A percentile compares a stretch with the other conserved stretches of the same genome.
Evolutionary conservation across 768 basidiomycete genomes (phyloP).

Genomic region (Ramaria rubella): DNA sequence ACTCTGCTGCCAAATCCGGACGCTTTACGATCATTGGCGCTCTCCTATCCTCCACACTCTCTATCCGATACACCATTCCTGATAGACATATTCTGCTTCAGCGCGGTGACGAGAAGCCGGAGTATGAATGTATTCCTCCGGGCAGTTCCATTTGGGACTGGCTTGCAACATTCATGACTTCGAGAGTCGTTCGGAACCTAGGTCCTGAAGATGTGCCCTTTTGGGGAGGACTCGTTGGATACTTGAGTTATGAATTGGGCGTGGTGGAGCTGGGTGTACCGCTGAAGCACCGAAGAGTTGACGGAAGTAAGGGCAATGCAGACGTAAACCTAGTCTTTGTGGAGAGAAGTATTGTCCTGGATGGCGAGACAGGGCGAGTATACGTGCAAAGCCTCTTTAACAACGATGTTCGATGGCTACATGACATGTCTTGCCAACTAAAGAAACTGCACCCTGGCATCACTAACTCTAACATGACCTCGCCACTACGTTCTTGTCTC

Average conservation of each 20-base stretch:
- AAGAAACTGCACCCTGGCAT: slow-evolving; percentile 20
- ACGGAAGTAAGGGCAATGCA: slow-evolving; percentile 27
- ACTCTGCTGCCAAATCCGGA: slow-evolving; percentile 72
- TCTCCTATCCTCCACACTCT: slow-evolving; percentile 45
- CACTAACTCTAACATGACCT: background rate
- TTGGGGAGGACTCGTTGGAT: slow-evolving; percentile 79
- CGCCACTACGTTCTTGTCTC: background rate
- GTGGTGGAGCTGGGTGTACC: slow-evolving; percentile 46
- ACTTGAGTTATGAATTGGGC: slow-evolving; percentile 75
- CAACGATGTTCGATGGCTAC: slow-evolving; percentile 56
- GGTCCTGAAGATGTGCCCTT: slow-evolving; percentile 59
- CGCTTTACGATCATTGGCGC: slow-evolving; percentile 67
- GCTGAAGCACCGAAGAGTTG: slow-evolving; percentile 23
- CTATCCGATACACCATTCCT: slow-evolving; percentile 51
- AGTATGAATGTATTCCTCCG: slow-evolving; percentile 30
- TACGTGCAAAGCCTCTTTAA: slow-evolving; percentile 62
- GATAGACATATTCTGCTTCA: slow-evolving; percentile 43
- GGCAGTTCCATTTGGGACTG: slow-evolving; percentile 64
- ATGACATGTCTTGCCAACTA: slow-evolving; percentile 14
- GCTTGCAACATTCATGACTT: slow-evolving; percentile 63
- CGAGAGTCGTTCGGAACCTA: slow-evolving; percentile 34
- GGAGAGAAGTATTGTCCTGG: slow-evolving; percentile 70
- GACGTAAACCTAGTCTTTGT: slow-evolving; percentile 75
- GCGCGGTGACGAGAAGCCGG: slow-evolving; percentile 29
- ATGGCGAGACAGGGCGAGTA: slow-evolving; percentile 40